Evolutionary conservation across 202 grass and related monocot genomes (phyloP).

Genomic region (Carex sylvatica): DNA sequence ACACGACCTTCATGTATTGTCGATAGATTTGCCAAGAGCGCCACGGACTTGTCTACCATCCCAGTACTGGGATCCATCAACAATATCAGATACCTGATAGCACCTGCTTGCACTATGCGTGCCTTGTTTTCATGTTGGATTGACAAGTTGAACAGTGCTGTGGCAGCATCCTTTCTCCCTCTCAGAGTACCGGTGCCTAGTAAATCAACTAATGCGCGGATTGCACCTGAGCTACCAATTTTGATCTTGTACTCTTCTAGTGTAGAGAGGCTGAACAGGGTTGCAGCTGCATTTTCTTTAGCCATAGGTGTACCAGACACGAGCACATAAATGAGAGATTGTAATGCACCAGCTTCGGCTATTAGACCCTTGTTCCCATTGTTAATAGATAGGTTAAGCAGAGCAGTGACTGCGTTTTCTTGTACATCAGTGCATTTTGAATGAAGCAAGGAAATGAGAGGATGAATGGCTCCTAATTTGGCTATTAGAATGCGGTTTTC

Average conservation of each 20-base stretch:
- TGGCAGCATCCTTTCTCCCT: slow-evolving; percentile 81
- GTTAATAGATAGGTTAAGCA: slow-evolving; percentile 86
- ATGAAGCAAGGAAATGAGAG: slow-evolving; percentile 47
- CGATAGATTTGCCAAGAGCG: slow-evolving; percentile 66
- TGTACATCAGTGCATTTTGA: slow-evolving; percentile 70
- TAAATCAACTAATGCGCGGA: slow-evolving; percentile 58
- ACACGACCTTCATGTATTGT: slow-evolving; percentile 41
- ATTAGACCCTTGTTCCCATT: slow-evolving; percentile 75
- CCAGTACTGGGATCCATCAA: slow-evolving; percentile 43
- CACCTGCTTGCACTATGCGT: slow-evolving; percentile 54
- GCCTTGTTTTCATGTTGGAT: slow-evolving; percentile 56
- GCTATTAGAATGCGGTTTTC: slow-evolving; percentile 54
- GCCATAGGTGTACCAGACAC: slow-evolving; percentile 57
- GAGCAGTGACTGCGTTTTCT: slow-evolving; percentile 66
- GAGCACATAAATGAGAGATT: slow-evolving; percentile 62
- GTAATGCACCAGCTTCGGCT: slow-evolving; percentile 50
- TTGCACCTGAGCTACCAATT: slow-evolving; percentile 50
- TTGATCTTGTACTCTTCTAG: slow-evolving; percentile 56
- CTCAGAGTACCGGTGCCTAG: slow-evolving; percentile 55
- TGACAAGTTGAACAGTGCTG: slow-evolving; percentile 70
- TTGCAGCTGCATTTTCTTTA: slow-evolving; percentile 72
- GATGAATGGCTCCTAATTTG: slow-evolving; percentile 43
- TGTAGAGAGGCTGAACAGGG: slow-evolving; percentile 76
- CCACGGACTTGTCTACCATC: slow-evolving; percentile 74
- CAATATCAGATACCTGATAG: slow-evolving; percentile 33